phyloP scores from a whole-genome alignment of 352 stramenopile species.

The Pythium scleroteichum region DNA sequence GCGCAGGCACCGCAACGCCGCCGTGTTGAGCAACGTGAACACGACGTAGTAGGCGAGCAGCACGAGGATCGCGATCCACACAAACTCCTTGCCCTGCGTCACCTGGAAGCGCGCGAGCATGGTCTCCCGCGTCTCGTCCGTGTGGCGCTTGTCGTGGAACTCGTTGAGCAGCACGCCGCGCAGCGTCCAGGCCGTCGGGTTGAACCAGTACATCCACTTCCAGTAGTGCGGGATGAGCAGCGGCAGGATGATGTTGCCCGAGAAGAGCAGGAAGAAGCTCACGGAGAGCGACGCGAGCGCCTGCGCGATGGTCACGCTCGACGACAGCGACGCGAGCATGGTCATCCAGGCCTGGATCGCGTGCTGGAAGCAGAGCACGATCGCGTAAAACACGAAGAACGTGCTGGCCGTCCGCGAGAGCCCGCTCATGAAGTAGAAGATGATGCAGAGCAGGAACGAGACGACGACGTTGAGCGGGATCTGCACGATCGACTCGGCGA shows the following conservation, averaged over 20 bases:
- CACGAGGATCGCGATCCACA: conserved; percentile 36
- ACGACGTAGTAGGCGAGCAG: conserved; percentile 36
- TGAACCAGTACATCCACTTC: conserved; percentile 79
- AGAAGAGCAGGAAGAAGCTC: conserved; percentile 66
- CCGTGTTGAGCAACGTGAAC: conserved; percentile 34
- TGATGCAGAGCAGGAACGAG: conserved; percentile 67
- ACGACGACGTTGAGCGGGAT: conserved; percentile 41
- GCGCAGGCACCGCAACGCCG: conserved; percentile 30
- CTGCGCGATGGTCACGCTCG: conserved; percentile 47
- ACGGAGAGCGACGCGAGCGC: conserved; percentile 43
- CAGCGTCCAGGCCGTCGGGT: conserved; percentile 49
- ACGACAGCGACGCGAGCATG: conserved; percentile 47
- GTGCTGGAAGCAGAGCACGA: conserved; percentile 75
- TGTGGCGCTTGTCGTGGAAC: conserved; percentile 35
- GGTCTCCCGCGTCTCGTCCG: background rate
- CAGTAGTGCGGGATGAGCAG: conserved; percentile 64
- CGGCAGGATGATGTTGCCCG: conserved; percentile 67
- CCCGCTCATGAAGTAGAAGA: conserved; percentile 60
- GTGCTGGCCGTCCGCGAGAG: conserved; percentile 50
- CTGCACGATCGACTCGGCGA: conserved; percentile 56
- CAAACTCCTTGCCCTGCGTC: conserved; percentile 27
- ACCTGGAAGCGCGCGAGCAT: conserved; percentile 30
- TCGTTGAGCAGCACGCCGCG: conserved; percentile 53
- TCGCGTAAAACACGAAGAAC: conserved; percentile 73
- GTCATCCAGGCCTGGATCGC: conserved; percentile 60